These are phyloP conservation scores for Dryas alaskensis DNA, from an alignment of 306 rosid species.

Conservation along the genomic window DNA sequence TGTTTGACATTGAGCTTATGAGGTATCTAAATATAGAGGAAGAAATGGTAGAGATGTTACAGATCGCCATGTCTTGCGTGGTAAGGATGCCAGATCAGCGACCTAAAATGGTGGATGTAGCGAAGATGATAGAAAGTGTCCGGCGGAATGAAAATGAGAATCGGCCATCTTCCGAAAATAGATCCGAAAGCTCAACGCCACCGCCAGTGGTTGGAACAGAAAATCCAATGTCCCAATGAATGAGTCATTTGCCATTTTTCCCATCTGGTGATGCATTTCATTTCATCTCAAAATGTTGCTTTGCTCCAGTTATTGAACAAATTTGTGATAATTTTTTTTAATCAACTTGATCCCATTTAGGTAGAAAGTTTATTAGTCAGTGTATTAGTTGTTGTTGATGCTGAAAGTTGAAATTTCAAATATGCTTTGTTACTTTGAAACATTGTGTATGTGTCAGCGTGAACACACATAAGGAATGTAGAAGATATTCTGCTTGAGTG, in stretches of 20 bases:
- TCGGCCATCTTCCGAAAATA: constrained; percentile 41
- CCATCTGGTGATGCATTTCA: constrained; percentile 28
- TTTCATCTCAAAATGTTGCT: constrained; percentile 37
- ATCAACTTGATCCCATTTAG: constrained; percentile 27
- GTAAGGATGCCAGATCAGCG: constrained; percentile 80
- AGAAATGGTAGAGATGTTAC: constrained; percentile 95
- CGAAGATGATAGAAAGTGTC: constrained; percentile 71
- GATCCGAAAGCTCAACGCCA: constrained; percentile 47
- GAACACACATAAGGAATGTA: not conserved
- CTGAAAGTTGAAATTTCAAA: constrained; percentile 15
- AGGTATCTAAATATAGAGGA: constrained; percentile 86
- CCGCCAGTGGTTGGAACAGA: constrained; percentile 24
- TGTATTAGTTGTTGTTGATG: constrained; percentile 21
- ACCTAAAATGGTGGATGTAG: constrained; percentile 64
- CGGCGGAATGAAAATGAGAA: constrained; percentile 48
- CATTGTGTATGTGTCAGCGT: too few species aligned
- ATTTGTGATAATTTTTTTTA: constrained; percentile 26
- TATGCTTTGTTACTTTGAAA: not conserved
- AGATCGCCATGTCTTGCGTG: constrained; percentile 83
- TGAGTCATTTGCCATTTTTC: constrained; percentile 3
- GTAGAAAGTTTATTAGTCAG: constrained; percentile 19
- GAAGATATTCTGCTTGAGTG: not conserved
- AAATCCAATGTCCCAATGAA: constrained; percentile 11
- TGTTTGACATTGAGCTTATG: constrained; percentile 81
- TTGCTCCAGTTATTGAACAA: constrained; percentile 36